Evolutionary conservation across 208 protist species (phyloP).

Genomic region (Wallacemonas collosoma): DNA sequence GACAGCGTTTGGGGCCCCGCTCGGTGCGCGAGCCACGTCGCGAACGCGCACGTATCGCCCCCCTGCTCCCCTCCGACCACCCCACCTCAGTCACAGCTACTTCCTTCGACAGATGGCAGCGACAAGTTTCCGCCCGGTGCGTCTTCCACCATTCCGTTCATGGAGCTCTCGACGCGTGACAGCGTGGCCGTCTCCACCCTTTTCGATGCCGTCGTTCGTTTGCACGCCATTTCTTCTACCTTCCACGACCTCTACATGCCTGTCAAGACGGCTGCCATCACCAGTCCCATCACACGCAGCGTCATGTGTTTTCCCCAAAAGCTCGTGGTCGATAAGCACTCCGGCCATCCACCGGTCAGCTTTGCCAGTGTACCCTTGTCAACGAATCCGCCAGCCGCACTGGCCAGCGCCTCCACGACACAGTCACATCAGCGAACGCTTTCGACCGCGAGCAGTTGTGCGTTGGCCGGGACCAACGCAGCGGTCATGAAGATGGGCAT

Average conservation of each 20-base stretch:
- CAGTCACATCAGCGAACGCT: slow-evolving; percentile 10
- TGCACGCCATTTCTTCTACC: slow-evolving; percentile 10
- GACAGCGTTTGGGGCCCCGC: neutral
- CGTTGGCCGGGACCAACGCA: neutral
- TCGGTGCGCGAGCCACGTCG: neutral
- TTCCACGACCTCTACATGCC: slow-evolving; percentile 16
- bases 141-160: slow-evolving; percentile 5
- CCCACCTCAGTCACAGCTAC: no score
- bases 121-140: neutral
- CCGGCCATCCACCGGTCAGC: neutral
- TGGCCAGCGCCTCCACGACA: neutral
- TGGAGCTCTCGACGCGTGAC: slow-evolving; percentile 13
- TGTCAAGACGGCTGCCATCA: slow-evolving; percentile 3
- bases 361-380: neutral
- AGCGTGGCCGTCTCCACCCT: slow-evolving; percentile 1
- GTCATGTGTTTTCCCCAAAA: no score
- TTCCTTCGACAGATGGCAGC: neutral
- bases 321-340: no score
- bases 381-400: neutral
- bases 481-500: slow-evolving; percentile 3
- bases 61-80: no score
- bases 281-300: slow-evolving; percentile 5
- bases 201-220: slow-evolving; percentile 8
- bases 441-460: slow-evolving; percentile 10
- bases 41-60: no score